Conservation (phyloP, 2,329 filamentous ascomycete species). For the Cladophialophora carrionii region DNA sequence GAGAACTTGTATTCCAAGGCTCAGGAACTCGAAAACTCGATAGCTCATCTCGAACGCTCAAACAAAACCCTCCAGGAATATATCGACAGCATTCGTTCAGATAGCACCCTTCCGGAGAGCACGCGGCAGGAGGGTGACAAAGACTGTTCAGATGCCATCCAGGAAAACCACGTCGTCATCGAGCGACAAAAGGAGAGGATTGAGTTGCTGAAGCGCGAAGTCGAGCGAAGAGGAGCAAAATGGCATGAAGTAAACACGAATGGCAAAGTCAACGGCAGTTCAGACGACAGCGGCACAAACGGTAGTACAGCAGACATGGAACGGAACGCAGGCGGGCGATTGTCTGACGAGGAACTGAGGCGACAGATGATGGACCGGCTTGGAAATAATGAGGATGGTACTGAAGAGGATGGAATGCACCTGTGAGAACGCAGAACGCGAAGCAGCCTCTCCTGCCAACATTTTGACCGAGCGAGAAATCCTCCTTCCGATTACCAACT, state of each 20-base stretch:
- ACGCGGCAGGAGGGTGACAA: slow-evolving; percentile 45
- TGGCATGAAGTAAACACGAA: slow-evolving; percentile 52
- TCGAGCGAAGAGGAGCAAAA: slow-evolving; percentile 59
- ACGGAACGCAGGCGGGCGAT: slow-evolving; percentile 39
- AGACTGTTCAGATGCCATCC: slow-evolving; percentile 60
- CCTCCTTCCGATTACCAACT: background rate
- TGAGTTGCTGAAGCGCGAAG: slow-evolving; percentile 57
- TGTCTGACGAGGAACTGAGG: slow-evolving; percentile 50
- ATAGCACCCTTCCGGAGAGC: slow-evolving; percentile 39
- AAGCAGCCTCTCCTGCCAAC: background rate
- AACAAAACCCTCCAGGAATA: slow-evolving; percentile 62
- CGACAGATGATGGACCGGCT: slow-evolving; percentile 45
- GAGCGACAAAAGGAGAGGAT: slow-evolving; percentile 60
- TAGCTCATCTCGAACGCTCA: slow-evolving; percentile 60
- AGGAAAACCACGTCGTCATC: slow-evolving; percentile 63
- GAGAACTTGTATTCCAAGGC: slow-evolving; percentile 64
- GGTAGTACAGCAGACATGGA: background rate
- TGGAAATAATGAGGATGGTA: slow-evolving; percentile 39
- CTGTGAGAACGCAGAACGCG: slow-evolving; percentile 41
- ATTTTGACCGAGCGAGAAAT: background rate
- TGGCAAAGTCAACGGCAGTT: slow-evolving; percentile 28
- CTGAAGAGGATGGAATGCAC: slow-evolving; percentile 48
- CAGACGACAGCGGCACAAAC: slow-evolving; percentile 9
- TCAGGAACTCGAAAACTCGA: slow-evolving; percentile 63
- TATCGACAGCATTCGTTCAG: slow-evolving; percentile 42